Evolutionary conservation across 1,139 yeast species (phyloP).

Genomic region (Candida dubliniensis): DNA sequence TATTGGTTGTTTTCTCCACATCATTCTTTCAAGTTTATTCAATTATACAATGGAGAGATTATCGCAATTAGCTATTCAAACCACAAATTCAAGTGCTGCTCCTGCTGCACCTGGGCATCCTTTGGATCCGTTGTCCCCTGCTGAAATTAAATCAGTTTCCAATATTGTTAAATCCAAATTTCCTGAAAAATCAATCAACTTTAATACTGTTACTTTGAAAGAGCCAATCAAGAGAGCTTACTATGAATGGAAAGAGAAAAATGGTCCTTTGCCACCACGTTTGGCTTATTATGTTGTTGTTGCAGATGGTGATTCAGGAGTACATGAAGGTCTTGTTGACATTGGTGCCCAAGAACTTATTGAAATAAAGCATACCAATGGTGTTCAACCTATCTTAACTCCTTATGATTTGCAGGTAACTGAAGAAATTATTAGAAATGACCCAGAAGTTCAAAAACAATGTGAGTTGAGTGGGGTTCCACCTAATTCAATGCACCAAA

Average conservation of each 20-base stretch:
- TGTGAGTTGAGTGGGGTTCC: constrained; percentile 71
- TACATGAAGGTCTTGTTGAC: constrained; percentile 70
- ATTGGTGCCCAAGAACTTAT: constrained; percentile 48
- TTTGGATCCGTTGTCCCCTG: constrained; percentile 66
- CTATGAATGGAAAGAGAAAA: constrained; percentile 63
- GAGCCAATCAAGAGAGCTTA: constrained; percentile 68
- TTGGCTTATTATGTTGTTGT: constrained; percentile 65
- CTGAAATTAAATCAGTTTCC: constrained; percentile 48
- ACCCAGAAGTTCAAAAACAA: constrained; percentile 71
- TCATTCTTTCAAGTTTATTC: not conserved
- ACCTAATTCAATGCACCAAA: constrained; percentile 61
- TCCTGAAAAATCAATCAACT: constrained; percentile 49
- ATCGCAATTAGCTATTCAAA: constrained; percentile 62
- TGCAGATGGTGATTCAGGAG: constrained; percentile 58
- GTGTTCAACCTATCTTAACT: constrained; percentile 74
- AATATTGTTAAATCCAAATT: constrained; percentile 31
- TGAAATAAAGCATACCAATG: constrained; percentile 50
- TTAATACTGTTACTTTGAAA: constrained; percentile 68
- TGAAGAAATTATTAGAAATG: constrained; percentile 64
- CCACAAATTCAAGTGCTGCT: constrained; percentile 55
- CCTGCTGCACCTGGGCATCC: constrained; percentile 64
- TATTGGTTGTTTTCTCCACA: not conserved
- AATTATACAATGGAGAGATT: constrained; percentile 57
- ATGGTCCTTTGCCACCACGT: constrained; percentile 65
- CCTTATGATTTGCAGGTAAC: constrained; percentile 64